Conservation (phyloP, 139 green algal species). For the Picochlorum sp. region DNA sequence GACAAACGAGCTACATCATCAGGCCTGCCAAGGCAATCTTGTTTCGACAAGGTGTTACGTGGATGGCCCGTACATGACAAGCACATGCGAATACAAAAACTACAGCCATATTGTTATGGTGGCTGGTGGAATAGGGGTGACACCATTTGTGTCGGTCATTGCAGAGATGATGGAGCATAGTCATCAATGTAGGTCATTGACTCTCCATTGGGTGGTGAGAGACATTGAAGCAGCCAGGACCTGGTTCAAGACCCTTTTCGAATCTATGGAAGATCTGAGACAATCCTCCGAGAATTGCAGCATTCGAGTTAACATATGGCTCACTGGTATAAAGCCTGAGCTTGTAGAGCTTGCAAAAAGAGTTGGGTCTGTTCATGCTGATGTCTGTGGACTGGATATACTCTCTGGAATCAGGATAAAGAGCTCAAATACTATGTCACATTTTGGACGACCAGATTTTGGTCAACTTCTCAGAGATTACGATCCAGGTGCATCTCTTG, state of each 20-base stretch:
- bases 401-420: no score
- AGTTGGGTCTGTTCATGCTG: no score
- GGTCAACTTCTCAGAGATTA: no score
- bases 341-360: no score
- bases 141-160: not conserved
- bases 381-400: no score
- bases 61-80: not conserved
- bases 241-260: not conserved
- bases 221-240: not conserved
- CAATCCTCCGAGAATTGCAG: not conserved
- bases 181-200: not conserved
- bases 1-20: not conserved
- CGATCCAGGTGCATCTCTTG: no score
- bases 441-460: no score
- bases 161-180: not conserved
- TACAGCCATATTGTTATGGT: not conserved
- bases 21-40: not conserved
- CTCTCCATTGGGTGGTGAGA: constrained; percentile 1
- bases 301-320: no score
- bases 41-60: not conserved
- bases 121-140: not conserved
- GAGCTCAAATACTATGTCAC: no score
- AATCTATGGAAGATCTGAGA: not conserved
- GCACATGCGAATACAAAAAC: not conserved
- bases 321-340: no score